Percentiles rank a stretch among this genome's conserved stretches.
Evolutionary conservation across 2,329 filamentous ascomycete genomes (phyloP).

Genomic region (Claviceps digitariae): DNA sequence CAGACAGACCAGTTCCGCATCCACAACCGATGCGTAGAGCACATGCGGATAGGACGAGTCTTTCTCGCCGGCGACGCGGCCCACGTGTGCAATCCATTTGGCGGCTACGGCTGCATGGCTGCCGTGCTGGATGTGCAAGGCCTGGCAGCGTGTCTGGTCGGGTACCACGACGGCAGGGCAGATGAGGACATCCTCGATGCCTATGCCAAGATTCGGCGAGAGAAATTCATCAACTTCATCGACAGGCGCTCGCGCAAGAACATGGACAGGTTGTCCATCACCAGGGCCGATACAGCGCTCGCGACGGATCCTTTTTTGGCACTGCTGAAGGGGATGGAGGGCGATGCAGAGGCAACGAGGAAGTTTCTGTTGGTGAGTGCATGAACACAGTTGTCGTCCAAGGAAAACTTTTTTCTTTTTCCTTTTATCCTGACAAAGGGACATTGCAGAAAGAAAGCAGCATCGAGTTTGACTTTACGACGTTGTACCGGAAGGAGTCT

Average conservation of each 20-base stretch:
- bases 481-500: background rate
- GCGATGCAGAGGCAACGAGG: constrained; percentile 4
- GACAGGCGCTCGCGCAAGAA: constrained; percentile 6
- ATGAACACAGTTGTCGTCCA: background rate
- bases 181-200: constrained; percentile 28
- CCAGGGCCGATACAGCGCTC: constrained; percentile 1
- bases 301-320: constrained; percentile 4
- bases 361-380: constrained; percentile 5
- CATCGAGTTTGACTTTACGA: constrained; percentile 8
- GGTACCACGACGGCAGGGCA: constrained; percentile 23
- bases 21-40: constrained; percentile 34
- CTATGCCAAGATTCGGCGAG: constrained; percentile 21
- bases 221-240: constrained; percentile 17
- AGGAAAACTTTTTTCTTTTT: too few relatives aligned
- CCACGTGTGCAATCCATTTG: constrained; percentile 40
- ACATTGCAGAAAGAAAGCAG: constrained; percentile 5
- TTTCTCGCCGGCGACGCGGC: constrained; percentile 38
- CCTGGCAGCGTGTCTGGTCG: constrained; percentile 31
- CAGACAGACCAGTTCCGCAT: constrained; percentile 27
- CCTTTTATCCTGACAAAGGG: too few relatives aligned
- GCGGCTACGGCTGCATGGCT: constrained; percentile 34
- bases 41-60: constrained; percentile 32
- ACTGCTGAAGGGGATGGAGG: constrained; percentile 5
- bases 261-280: constrained; percentile 2
- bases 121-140: constrained; percentile 34